Evolutionary conservation across 202 grass and related monocot species (phyloP).

Genomic region (Elaeis oleifera): DNA sequence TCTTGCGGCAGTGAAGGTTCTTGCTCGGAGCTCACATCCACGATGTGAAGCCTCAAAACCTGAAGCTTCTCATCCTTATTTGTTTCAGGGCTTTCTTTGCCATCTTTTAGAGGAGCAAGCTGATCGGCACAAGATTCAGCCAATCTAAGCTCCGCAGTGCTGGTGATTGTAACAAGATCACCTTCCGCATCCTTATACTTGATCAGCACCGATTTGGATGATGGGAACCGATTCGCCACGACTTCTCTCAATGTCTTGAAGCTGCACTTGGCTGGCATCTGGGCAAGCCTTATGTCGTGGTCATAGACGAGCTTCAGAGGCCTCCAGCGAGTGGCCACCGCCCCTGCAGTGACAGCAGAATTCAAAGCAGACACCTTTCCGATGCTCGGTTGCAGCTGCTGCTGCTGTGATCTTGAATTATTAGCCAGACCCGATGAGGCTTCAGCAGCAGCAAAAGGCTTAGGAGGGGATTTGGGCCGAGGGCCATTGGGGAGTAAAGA

Average conservation of each 20-base stretch:
- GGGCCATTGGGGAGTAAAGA: not conserved
- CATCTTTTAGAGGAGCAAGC: slow-evolving; percentile 16
- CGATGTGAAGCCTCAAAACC: slow-evolving; percentile 63
- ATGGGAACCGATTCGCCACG: slow-evolving; percentile 59
- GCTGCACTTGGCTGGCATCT: slow-evolving; percentile 69
- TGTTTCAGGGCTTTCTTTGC: slow-evolving; percentile 11
- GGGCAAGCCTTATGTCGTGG: slow-evolving; percentile 84
- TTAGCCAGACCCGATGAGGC: not conserved
- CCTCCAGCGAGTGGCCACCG: slow-evolving; percentile 22
- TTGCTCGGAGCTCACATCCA: slow-evolving; percentile 74
- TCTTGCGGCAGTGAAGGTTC: slow-evolving; percentile 40
- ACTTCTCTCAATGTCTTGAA: slow-evolving; percentile 51
- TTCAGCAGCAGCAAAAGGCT: not conserved
- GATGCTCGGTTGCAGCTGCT: no score
- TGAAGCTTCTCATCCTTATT: slow-evolving; percentile 36
- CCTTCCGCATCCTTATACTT: slow-evolving; percentile 89
- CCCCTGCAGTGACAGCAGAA: not conserved
- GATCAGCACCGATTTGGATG: slow-evolving; percentile 85
- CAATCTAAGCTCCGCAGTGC: slow-evolving; percentile 58
- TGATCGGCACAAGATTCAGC: slow-evolving; percentile 50
- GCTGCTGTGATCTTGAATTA: not conserved
- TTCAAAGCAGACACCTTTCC: not conserved
- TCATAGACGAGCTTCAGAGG: slow-evolving; percentile 91
- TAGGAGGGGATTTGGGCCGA: slow-evolving; percentile 9
- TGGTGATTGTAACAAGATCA: slow-evolving; percentile 88